Evolutionary conservation across 305 asterid genomes (phyloP), one percentile per base, ranked within the genome.

Genomic region (Fraxinus sp.): DNA sequence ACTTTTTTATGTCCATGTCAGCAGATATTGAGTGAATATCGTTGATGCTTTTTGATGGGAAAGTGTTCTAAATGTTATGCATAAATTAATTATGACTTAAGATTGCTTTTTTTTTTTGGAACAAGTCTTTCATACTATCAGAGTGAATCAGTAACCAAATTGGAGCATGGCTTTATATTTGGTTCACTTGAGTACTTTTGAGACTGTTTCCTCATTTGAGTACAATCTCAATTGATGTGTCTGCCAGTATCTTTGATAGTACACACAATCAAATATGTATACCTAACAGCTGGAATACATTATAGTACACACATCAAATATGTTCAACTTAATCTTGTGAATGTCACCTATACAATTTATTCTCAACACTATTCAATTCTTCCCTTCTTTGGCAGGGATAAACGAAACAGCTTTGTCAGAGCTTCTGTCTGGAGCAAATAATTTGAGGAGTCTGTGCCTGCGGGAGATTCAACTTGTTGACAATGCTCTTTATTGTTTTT

Each of bases 381-480:
- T 80, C 32, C 28, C 20, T 78, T 78, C 79, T 75, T 88, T 81
- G 68, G 81, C 93, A 95, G 98, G 93, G 82, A 84, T 90, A 74
- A 79, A 80, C 68, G 95, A 86, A 81, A 81, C 80, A 26, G 52
- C 78, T 83, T 81, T 94, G 70, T 88, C 91, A 20, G 89, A 87
- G 89, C 95, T 95, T 78, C 83, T 95, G 84, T 89, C 93, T 80
- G 89, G 83, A 78, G 89, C 91, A 83, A 83, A 79, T 62, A 78
- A 82, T 84, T 46, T 93, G 83, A 93, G 87, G 91, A 92, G 93
- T 77, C 87, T 95, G 39, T 95, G 92, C 83, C 87, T 95, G 80
- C 88, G 93, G 86, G 94, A 87, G 78, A 92, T 92, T 86, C 88
- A 89, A 84, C 87, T 89, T 77, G 90, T 85, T 57, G 93, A 93